These are phyloP conservation scores for Flaveria trinervia DNA, from an alignment of 129 eudicot genomes.

Conservation along the genomic window DNA sequence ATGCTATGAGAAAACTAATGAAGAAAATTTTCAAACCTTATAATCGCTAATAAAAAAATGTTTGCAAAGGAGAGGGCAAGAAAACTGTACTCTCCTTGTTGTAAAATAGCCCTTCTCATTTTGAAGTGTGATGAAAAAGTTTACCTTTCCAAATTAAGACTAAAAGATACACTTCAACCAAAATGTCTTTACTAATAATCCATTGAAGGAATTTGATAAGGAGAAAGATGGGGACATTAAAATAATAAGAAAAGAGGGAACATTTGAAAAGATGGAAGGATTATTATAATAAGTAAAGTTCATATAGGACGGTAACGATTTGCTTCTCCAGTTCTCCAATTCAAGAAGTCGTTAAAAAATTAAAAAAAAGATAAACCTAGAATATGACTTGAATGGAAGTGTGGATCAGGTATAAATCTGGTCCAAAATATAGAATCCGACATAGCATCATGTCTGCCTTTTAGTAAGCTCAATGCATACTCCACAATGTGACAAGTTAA, in stretches of 20 bases:
- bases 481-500: background rate
- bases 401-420: background rate
- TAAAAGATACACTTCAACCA: background rate
- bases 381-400: background rate
- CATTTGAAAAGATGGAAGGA: no score
- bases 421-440: background rate
- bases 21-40: background rate
- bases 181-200: background rate
- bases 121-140: background rate
- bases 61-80: background rate
- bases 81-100: background rate
- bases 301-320: constrained; percentile 1
- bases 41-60: background rate
- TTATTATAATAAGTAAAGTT: background rate
- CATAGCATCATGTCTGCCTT: background rate
- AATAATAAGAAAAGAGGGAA: no score
- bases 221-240: no score
- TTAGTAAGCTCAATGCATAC: background rate
- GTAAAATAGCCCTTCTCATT: background rate
- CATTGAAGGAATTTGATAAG: background rate
- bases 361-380: background rate
- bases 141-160: background rate
- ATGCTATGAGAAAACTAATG: background rate
- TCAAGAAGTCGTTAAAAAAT: background rate
- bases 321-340: background rate